Evolutionary conservation across 2,329 filamentous ascomycete genomes (phyloP), one percentile per base, ranked within the genome.

Genomic region (Fusarium armeniacum): DNA sequence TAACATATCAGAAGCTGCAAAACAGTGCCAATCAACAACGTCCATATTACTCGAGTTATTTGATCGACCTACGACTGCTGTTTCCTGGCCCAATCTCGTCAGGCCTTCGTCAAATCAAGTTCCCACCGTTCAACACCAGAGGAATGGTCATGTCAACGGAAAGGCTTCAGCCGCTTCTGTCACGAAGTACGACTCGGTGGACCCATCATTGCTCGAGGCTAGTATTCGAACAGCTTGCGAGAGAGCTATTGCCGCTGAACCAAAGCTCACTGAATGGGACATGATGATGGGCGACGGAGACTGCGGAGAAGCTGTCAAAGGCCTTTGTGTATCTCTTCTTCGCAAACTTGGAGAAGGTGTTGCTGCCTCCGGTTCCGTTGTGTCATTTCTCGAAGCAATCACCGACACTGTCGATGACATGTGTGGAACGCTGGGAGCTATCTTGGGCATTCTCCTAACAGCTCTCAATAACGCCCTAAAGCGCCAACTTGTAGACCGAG

Each of bases 271-370:
- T 1, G 84, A 81, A 64, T 90, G 86, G 84, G 88, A 90, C 75
- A 88, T 85, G 6, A 76, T 88, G 47, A 87, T 90, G 83, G 88
- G 88, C 36, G 89, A 90, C 71, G 89, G 89, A 13, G 89, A 91
- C 78, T 91, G 89, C 74, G 89, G 89, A 38, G 87, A 91, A 73
- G 87, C 86, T 4, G 80, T 89, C 56, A 84, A 86, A 13, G 33
- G 33, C 1, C 33, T 36, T 10, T 36, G 33, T 3, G 16, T 11
- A 2, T 36, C 16, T n/a, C 7, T 36, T 18, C 16, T 36, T 10
- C 9, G 5, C 33, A 36, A n/a, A n/a, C 33, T 36, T 3, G 33
- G 18, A 5, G 16, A 36, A 36, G 33, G 16, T 3, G 33, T 36
- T n/a, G 33, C 5, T 10, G 10, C 33, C 8, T 36, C 33, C 4